Base-by-base conservation (phyloP, 2,329 filamentous ascomycete species). In the Sporothrix schenckii region DNA sequence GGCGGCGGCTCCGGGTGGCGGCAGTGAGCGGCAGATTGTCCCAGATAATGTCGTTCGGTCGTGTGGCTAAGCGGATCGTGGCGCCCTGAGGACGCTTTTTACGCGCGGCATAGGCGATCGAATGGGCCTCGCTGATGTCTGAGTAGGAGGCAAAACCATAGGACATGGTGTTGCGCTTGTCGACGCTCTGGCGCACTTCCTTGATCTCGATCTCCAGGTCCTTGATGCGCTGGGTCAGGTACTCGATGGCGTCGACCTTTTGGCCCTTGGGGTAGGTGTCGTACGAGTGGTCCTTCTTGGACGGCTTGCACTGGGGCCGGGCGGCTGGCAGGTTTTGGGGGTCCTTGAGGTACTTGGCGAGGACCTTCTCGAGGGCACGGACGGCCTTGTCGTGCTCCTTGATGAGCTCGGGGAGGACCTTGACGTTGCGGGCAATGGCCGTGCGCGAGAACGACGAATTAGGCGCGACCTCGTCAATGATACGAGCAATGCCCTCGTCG, bases 81-180 rank as follows among this genome's bases (percentile, higher is more conserved):
- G 93, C 89, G 5, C 92, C 92, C 53, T 92, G 85, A 0, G 92
- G 92, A 75, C 91, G 91, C 82, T 95, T 95, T 65, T 89, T 92
- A 71, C 91, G 91, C 27, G 91, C 88, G 11, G 89, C 87, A 80
- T 91, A 97, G 13, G 94, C 95, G 73, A 97, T 93, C 24, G 87
- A 88, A 77, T 99, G 95, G 0, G 95, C 93, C 75, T 97, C 92
- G 71, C 89, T 86, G 69, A 99, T 96, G 54, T 90, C 90, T 54
- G 94, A 89, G 81, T 95, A 99, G 76, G 93, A 97, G 10, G 94
- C 94, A 78, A 99, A 99, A 0, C 95, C 95, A 77, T 94, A 99
- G 0, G 92, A 86, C 86, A 97, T 91, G 19, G 94, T 91, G 77
- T 94, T 92, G 66, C 94, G 89, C 78, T 90, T 93, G 80, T 98